phyloP scores from a whole-genome alignment of 2,329 filamentous ascomycete genomes.

The Sclerotinia glacialis region DNA sequence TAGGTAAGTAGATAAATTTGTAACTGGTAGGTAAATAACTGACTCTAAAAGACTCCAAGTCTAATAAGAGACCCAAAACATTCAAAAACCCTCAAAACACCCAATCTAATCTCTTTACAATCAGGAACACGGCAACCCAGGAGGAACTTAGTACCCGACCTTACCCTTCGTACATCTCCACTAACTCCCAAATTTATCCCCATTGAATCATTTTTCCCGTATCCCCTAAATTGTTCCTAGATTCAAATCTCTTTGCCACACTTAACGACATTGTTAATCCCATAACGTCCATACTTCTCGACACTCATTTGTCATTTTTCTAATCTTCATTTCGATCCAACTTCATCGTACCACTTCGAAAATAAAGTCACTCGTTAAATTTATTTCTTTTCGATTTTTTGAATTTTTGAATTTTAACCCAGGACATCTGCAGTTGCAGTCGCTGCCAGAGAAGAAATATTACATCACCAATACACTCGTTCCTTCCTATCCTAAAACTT shows the following conservation, averaged over 20 bases:
- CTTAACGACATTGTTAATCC: slow-evolving; percentile 4
- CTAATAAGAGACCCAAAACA: not conserved
- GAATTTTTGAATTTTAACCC: no score
- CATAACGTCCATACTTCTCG: not conserved
- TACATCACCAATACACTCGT: slow-evolving; percentile 10
- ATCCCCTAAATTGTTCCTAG: slow-evolving; percentile 14
- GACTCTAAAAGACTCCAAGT: not conserved
- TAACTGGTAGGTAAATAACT: no score
- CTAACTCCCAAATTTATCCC: slow-evolving; percentile 1
- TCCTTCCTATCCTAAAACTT: slow-evolving; percentile 11
- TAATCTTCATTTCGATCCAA: not conserved
- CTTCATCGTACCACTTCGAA: not conserved
- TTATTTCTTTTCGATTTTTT: not conserved
- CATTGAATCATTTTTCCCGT: slow-evolving; percentile 2
- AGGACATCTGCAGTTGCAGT: slow-evolving; percentile 13
- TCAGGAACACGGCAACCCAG: no score
- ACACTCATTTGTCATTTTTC: slow-evolving; percentile 1
- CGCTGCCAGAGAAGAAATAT: not conserved
- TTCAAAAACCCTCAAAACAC: no score
- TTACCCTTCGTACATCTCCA: not conserved
- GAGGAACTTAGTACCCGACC: not conserved
- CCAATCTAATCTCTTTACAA: slow-evolving; percentile 11
- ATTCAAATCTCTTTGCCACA: slow-evolving; percentile 14
- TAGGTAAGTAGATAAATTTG: no score
- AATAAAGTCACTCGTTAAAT: slow-evolving; percentile 14